Evolutionary conservation across 495 filamentous ascomycete genomes (phyloP), one percentile per base, ranked within the genome.

Genomic region (Paragyromitra xinjiangensis): DNA sequence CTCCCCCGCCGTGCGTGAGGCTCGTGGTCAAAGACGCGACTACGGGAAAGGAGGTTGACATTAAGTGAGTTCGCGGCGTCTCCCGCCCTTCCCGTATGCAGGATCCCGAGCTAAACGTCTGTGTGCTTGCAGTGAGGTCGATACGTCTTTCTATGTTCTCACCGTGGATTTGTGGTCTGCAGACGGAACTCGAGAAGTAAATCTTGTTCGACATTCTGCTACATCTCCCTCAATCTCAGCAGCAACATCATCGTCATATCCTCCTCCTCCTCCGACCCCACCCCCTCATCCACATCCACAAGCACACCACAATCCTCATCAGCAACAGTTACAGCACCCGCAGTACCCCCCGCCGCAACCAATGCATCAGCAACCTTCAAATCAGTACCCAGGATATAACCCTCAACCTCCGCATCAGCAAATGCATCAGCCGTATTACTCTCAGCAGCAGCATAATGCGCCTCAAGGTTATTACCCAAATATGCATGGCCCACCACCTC

Each of bases 141-240:
- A 98, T 76, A 92, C 92, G 77, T 90, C 92, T 29, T 94, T 94
- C 85, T 97, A 94, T 82, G 93, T 99, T 37, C 88, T 97, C 55
- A 95, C 92, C 64, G 95, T 98, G 63, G 96, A 98, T 80, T 86
- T 99, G 0, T 98, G 94, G 93, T 91, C 91, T 69, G 90, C 89
- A 59, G 90, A 96, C 58, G 95, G 91, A 42, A 85, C 87, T n/a
- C 90, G 87, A 73, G 95, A 98, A 86, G 94, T 97, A 69, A 99
- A 98, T 82, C 89, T 98, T 45, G 95, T 98, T 66, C 91, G 94
- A 69, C 92, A 95, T 82, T 94, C 93, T 12, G 89, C 92, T 7
- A 91, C 92, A 14, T 94, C 93, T 16, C 93, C 94, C 6, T 96
- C 94, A 44, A 98, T 98, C 81, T 94, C 91, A 9, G 91, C 91